These are phyloP conservation scores for Vaccinium corymbosum DNA, from an alignment of 148 eudicot genomes.

Conservation along the genomic window DNA sequence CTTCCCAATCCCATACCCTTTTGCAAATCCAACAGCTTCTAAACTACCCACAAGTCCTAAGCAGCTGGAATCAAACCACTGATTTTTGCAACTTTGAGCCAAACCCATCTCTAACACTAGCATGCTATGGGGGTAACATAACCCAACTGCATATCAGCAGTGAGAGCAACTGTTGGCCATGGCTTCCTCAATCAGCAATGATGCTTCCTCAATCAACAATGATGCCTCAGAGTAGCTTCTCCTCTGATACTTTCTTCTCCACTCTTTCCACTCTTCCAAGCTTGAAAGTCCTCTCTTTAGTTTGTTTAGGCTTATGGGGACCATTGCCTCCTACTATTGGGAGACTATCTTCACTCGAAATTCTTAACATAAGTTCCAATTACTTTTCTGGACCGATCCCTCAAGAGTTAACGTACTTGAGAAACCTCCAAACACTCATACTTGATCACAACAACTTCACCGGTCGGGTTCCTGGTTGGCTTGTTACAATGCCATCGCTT, in stretches of 20 bases:
- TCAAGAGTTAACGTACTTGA: slow-evolving; percentile 35
- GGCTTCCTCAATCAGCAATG: slow-evolving; percentile 19
- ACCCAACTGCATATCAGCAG: slow-evolving; percentile 59
- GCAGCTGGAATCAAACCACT: slow-evolving; percentile 32
- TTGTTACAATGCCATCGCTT: slow-evolving; percentile 36
- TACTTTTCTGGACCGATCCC: slow-evolving; percentile 60
- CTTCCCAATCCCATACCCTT: slow-evolving; percentile 49
- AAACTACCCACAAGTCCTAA: slow-evolving; percentile 40
- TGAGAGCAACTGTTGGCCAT: slow-evolving; percentile 11
- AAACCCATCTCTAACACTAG: slow-evolving; percentile 42
- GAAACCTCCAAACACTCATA: slow-evolving; percentile 56
- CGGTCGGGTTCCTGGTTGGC: slow-evolving; percentile 54
- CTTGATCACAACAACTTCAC: slow-evolving; percentile 60
- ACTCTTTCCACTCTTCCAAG: slow-evolving; percentile 46
- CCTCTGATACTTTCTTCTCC: slow-evolving; percentile 44
- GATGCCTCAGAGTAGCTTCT: slow-evolving; percentile 32
- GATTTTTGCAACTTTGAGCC: slow-evolving; percentile 58
- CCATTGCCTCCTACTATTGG: slow-evolving; percentile 52
- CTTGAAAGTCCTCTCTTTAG: slow-evolving; percentile 66
- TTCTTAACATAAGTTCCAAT: slow-evolving; percentile 71
- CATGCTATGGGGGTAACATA: slow-evolving; percentile 59
- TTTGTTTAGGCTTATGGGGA: slow-evolving; percentile 63
- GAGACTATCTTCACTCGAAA: slow-evolving; percentile 53
- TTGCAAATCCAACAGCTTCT: slow-evolving; percentile 45
- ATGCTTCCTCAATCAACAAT: slow-evolving; percentile 25